Conservation (phyloP, 805 yeast species). For the Teunomyces stri region DNA sequence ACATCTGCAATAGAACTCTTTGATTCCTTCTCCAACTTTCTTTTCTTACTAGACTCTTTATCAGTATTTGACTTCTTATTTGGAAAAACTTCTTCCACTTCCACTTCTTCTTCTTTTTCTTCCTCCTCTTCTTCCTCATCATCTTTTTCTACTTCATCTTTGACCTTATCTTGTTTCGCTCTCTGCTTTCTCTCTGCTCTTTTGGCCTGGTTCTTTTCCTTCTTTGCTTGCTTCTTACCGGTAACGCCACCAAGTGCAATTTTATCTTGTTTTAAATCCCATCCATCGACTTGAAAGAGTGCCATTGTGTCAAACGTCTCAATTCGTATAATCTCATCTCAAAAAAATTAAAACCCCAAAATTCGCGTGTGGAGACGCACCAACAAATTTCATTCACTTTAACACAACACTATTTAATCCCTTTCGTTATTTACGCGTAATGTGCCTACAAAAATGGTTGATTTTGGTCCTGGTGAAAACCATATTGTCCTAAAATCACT, state of each 20-base stretch:
- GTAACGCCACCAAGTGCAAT: constrained; percentile 46
- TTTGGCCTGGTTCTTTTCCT: constrained; percentile 14
- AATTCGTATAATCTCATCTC: neutral
- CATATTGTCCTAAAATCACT: constrained; percentile 30
- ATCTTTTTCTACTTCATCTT: constrained; percentile 12
- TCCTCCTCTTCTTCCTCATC: constrained; percentile 17
- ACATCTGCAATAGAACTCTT: neutral
- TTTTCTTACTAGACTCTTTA: constrained; percentile 6
- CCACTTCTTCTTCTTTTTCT: constrained; percentile 18
- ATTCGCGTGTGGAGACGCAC: neutral
- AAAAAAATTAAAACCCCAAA: neutral
- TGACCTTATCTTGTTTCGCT: constrained; percentile 10
- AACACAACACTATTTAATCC: neutral
- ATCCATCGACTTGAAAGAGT: constrained; percentile 76
- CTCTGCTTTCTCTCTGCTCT: constrained; percentile 16
- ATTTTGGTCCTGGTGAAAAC: constrained; percentile 34
- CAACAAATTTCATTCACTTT: neutral
- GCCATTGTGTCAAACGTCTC: constrained; percentile 44
- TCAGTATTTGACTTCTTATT: constrained; percentile 3
- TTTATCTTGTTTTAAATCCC: constrained; percentile 60
- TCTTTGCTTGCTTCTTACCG: constrained; percentile 26
- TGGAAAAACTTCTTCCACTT: constrained; percentile 1
- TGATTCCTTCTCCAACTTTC: constrained; percentile 7
- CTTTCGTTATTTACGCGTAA: too few species aligned
- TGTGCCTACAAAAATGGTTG: constrained; percentile 11